Evolutionary conservation across 1,284 basidiomycete species (phyloP).

Genomic region (Coriolopsis trogii): DNA sequence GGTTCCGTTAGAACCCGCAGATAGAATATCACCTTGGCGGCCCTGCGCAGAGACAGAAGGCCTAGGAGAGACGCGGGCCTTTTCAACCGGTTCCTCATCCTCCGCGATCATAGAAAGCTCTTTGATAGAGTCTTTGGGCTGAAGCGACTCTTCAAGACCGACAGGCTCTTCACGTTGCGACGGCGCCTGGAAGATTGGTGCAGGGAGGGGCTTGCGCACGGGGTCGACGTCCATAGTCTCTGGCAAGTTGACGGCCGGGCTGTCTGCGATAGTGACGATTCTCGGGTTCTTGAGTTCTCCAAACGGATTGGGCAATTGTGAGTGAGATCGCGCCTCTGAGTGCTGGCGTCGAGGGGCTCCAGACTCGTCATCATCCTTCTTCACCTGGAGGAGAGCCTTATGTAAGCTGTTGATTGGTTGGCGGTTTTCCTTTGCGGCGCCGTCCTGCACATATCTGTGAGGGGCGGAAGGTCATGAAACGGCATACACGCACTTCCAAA

Average conservation of each 20-base stretch:
- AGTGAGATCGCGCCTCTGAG: not conserved
- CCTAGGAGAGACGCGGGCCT: constrained; percentile 22
- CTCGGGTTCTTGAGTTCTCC: constrained; percentile 16
- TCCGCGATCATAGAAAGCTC: constrained; percentile 73
- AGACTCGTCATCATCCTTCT: constrained; percentile 10
- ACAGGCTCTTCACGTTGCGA: not conserved
- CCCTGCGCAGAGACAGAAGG: not conserved
- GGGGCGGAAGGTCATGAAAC: not conserved
- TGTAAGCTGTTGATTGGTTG: constrained; percentile 53
- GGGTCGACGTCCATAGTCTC: constrained; percentile 19
- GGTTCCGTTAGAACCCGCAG: not conserved
- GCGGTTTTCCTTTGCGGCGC: constrained; percentile 43
- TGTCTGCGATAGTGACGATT: constrained; percentile 27
- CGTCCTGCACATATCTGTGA: constrained; percentile 31
- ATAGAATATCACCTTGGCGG: not conserved
- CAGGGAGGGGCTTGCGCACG: constrained; percentile 7
- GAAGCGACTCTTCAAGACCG: not conserved
- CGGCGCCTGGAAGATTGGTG: not conserved
- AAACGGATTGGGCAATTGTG: constrained; percentile 6
- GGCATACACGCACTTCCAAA: constrained; percentile 45
- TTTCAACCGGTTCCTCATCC: constrained; percentile 56
- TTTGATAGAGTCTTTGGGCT: constrained; percentile 22
- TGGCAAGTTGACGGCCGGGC: constrained; percentile 12
- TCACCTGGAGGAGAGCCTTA: constrained; percentile 47
- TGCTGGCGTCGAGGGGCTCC: no score